Base-by-base conservation (phyloP, 192 early-diverging fungal species). In the Rhizophagus prolifer region DNA sequence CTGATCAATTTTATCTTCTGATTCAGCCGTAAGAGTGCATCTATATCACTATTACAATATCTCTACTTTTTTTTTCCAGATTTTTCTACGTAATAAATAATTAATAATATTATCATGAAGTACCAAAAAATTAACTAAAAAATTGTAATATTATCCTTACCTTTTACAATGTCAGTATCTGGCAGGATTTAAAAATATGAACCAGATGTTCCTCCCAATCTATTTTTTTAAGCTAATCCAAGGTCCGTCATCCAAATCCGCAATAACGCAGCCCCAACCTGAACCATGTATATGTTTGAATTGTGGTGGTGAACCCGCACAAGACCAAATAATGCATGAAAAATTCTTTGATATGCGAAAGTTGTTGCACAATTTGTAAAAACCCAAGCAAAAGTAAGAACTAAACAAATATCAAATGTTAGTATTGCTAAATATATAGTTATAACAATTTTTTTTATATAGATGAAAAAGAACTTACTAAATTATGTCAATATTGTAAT, bases 151-250 rank as follows among this genome's bases (percentile, higher is more conserved):
- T 67, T 67, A 26, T 26, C 3, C 14, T 2, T 62, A 67, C 13
- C 21, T 31, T 67, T 67, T 67, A 34, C 14, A 67, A 67, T 67
- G 38, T n/a, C n/a, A n/a, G n/a, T 0, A 67, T 21, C 9, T 67
- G 65, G 9, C 65, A 67, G 14, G 38, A 67, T 67, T 67, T 67
- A 23, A 67, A 67, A 41, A 67, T 67, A 67, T 67, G 12, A 28
- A 67, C 31, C 9, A 34, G 25, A 67, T 67, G 38, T 67, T 67
- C 65, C 3, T 67, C 16, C 38, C 65, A 67, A 16, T n/a, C n/a
- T n/a, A n/a, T n/a, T n/a, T n/a, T n/a, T n/a, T n/a, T n/a, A n/a
- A n/a, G n/a, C n/a, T n/a, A n/a, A n/a, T n/a, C n/a, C n/a, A n/a
- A n/a, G n/a, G n/a, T n/a, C n/a, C n/a, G n/a, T n/a, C n/a, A n/a